Evolutionary conservation across 257 asterid species (phyloP).

Genomic region (Gentiana dahurica): DNA sequence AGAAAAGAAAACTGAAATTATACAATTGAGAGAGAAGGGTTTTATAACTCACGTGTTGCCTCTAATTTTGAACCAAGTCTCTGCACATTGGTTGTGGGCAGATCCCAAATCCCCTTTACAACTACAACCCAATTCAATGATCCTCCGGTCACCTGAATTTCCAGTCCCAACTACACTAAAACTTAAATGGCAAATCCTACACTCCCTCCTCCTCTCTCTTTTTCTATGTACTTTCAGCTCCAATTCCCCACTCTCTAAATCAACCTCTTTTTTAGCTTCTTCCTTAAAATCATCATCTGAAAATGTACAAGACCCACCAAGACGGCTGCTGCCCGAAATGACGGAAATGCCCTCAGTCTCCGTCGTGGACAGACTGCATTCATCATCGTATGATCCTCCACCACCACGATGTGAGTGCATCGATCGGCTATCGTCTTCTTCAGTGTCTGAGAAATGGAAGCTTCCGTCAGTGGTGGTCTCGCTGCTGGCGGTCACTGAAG

Average conservation of each 20-base stretch:
- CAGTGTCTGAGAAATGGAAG: conserved; percentile 35
- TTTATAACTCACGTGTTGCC: too few relatives aligned
- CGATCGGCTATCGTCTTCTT: conserved; percentile 22
- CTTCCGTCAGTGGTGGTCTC: conserved; percentile 43
- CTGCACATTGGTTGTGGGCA: conserved; percentile 4
- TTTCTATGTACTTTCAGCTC: conserved; percentile 22
- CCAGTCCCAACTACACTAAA: conserved; percentile 21
- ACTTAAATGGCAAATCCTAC: conserved; percentile 45
- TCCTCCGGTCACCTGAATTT: conserved; percentile 19
- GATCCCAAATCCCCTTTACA: conserved; percentile 51
- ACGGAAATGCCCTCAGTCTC: conserved; percentile 13
- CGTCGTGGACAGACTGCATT: conserved; percentile 19
- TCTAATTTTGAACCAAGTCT: too few relatives aligned
- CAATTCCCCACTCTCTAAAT: conserved; percentile 36
- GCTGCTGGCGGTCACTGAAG: conserved; percentile 28
- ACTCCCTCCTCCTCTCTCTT: conserved; percentile 18
- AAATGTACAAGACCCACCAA: conserved; percentile 15
- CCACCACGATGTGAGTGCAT: conserved; percentile 20
- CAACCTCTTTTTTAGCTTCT: conserved; percentile 21
- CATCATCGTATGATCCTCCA: conserved; percentile 15
- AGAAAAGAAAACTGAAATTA: too few relatives aligned
- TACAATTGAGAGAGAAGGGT: too few relatives aligned
- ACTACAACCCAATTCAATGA: conserved; percentile 39
- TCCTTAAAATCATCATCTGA: conserved; percentile 11
- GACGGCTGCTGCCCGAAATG: conserved; percentile 11